Percentiles rank a stretch among this genome's conserved stretches.
Evolutionary conservation across 495 filamentous ascomycete species (phyloP).

Genomic region (Venustampulla echinocandica): DNA sequence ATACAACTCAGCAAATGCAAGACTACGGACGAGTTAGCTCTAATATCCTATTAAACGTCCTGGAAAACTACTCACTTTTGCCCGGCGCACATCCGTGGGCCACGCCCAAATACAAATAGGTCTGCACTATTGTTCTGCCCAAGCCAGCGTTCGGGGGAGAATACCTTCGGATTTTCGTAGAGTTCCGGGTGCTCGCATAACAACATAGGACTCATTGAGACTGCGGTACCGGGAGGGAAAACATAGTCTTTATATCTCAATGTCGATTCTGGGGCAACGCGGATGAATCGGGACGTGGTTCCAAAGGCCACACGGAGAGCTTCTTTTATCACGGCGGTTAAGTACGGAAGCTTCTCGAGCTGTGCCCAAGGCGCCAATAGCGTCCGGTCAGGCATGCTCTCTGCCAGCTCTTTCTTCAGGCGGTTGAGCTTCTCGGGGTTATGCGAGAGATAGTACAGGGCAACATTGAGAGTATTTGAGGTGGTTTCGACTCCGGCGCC

Average conservation of each 20-base stretch:
- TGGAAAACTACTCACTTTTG: conserved; percentile 32
- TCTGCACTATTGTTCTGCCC: conserved; percentile 5
- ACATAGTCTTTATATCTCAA: conserved; percentile 20
- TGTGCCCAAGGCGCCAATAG: conserved; percentile 18
- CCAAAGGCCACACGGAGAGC: conserved; percentile 34
- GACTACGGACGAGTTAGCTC: conserved; percentile 36
- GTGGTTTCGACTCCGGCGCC: conserved; percentile 22
- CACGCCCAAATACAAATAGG: not conserved
- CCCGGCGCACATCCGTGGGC: conserved; percentile 8
- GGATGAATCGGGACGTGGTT: conserved; percentile 22
- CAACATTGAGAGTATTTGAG: conserved; percentile 22
- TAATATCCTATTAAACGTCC: conserved; percentile 38
- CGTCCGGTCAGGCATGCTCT: conserved; percentile 12
- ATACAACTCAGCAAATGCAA: conserved; percentile 34
- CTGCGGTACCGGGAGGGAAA: conserved; percentile 28
- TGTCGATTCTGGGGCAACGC: conserved; percentile 25
- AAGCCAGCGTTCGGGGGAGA: conserved; percentile 45
- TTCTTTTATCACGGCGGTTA: conserved; percentile 22
- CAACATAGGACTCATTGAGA: conserved; percentile 38
- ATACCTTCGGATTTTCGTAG: conserved; percentile 38
- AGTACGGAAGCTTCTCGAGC: conserved; percentile 24
- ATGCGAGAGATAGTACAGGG: conserved; percentile 26
- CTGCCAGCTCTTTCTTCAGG: conserved; percentile 25
- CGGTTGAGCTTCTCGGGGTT: conserved; percentile 19
- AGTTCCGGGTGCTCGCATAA: conserved; percentile 35